Conservation (phyloP, 345 rosid genomes). For the Ceriops decandra region DNA sequence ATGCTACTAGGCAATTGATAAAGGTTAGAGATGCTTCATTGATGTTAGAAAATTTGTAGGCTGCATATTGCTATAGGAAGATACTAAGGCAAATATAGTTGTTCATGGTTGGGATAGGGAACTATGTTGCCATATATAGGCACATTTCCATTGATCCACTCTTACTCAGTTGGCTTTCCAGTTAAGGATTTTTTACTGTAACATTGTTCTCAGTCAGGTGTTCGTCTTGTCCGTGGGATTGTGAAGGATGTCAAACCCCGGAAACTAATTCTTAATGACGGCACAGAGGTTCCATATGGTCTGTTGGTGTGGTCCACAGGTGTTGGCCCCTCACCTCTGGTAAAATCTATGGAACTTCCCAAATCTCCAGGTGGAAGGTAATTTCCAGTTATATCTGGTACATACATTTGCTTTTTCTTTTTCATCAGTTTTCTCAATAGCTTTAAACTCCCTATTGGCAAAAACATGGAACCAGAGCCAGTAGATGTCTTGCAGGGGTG, state of each 20-base stretch:
- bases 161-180: background rate
- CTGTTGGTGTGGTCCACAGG: conserved; percentile 94
- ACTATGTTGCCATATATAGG: background rate
- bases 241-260: conserved; percentile 84
- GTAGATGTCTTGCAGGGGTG: background rate
- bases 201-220: conserved; percentile 65
- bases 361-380: conserved; percentile 93
- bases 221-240: conserved; percentile 74
- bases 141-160: background rate
- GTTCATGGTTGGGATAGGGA: background rate
- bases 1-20: conserved; percentile 86
- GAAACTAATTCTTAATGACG: conserved; percentile 71
- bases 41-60: background rate
- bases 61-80: too few relatives aligned
- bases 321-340: conserved; percentile 80
- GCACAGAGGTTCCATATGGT: conserved; percentile 84
- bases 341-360: conserved; percentile 65
- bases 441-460: background rate
- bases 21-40: conserved; percentile 46
- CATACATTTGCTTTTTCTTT: background rate
- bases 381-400: background rate
- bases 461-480: background rate
- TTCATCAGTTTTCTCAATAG: too few relatives aligned
- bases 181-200: background rate
- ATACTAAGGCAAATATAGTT: background rate